Evolutionary conservation across 176 grass and related monocot genomes (phyloP), one percentile per base, ranked within the genome.

Genomic region (Bonia amplexicaulis): DNA sequence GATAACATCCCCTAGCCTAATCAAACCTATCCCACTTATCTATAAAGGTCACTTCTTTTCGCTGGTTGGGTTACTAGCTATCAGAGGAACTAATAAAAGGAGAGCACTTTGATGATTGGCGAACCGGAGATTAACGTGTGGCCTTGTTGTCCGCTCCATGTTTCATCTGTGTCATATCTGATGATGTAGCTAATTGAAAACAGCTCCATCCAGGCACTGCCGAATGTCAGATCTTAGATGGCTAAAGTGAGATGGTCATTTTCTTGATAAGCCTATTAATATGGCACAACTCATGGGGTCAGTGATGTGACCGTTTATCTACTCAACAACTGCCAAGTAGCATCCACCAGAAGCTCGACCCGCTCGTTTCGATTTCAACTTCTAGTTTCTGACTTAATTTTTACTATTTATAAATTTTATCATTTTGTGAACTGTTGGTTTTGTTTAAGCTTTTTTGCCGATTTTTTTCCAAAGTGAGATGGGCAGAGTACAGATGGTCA

Each of bases 61-160:
- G 20, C 49, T 51, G 44, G 71, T 39, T 53, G 46, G 82, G 82
- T 84, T 76, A 66, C 46, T n/a, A n/a, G n/a, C n/a, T 51, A 75
- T 66, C 39, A 59, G 8, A n/a, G 31, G 27, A 49, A 71, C 7
- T 72, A 29, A 25, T 52, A 45, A 61, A 52, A 79, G 71, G 5
- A 1, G 5, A 29, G 33, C 44, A 53, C 80, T 78, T 45, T 39
- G 9, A 44, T 10, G 1, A 20, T 26, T 0, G 37, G 20, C 3
- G 15, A 84, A 74, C 66, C 19, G 6, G 67, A 66, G 47, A 20
- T 1, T 0, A 79, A 73, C 81, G 17, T 5, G 39, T 84, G 59
- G 26, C 39, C 26, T 41, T 44, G 3, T 2, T 19, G 26, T 45
- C 67, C 10, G 26, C 48, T 73, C 39, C 20, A 35, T 54, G 55